Evolutionary conservation across 805 yeast species (phyloP).

Genomic region (Candida chilensis): DNA sequence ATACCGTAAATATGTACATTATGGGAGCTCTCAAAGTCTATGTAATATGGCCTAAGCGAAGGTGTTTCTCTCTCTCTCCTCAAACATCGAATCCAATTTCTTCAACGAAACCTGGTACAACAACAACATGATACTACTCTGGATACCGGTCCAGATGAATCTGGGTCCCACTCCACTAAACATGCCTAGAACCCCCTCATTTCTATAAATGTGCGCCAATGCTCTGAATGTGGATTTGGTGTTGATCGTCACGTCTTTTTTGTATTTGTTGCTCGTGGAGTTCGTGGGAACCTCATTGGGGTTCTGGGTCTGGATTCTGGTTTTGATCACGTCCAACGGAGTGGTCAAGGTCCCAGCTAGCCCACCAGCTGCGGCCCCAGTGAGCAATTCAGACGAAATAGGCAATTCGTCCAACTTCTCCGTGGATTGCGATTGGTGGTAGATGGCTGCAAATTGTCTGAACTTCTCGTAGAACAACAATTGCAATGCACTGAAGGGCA

Average conservation of each 20-base stretch:
- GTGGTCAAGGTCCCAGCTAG: conserved; percentile 84
- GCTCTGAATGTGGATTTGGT: conserved; percentile 19
- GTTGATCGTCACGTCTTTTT: conserved; percentile 12
- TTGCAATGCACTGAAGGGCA: conserved; percentile 94
- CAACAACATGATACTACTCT: conserved; percentile 88
- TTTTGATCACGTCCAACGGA: conserved; percentile 86
- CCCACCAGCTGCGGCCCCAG: conserved; percentile 97
- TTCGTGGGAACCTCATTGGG: conserved; percentile 6
- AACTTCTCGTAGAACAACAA: conserved; percentile 91
- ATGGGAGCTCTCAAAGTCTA: no score
- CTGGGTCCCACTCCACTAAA: conserved; percentile 97
- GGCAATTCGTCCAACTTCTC: conserved; percentile 34
- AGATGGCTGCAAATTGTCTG: conserved; percentile 47
- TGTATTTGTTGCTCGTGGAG: conserved; percentile 4
- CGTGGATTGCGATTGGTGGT: conserved; percentile 9
- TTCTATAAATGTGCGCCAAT: conserved; percentile 37
- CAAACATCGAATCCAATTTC: conserved; percentile 24
- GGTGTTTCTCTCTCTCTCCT: neutral
- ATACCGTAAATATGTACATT: no score
- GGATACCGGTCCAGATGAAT: conserved; percentile 92
- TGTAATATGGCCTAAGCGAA: no score
- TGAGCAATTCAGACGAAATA: conserved; percentile 54
- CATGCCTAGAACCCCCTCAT: conserved; percentile 72
- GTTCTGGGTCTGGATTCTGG: conserved; percentile 88
- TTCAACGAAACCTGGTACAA: conserved; percentile 75